Conservation (phyloP, 768 basidiomycete species). For the Coprinellus aureogranulatus region DNA sequence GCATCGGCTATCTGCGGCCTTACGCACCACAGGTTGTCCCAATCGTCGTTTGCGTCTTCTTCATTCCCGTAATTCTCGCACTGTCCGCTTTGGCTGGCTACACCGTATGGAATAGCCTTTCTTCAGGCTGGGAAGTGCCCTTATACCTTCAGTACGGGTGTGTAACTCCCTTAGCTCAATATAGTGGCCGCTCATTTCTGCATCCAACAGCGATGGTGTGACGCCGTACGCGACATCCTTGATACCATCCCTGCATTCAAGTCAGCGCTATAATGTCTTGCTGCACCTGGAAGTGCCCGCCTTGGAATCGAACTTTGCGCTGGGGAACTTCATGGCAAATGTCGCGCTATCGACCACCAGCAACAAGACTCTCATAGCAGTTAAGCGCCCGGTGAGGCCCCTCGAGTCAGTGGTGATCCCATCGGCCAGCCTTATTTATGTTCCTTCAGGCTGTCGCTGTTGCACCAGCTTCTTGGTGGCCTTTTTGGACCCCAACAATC, state of each 20-base stretch:
- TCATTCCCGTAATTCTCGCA: conserved; percentile 61
- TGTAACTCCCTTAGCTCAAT: conserved; percentile 17
- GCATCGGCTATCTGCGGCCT: conserved; percentile 37
- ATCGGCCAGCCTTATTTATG: conserved; percentile 5
- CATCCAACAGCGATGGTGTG: conserved; percentile 59
- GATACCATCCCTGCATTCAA: conserved; percentile 50
- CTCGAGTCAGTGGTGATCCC: no score
- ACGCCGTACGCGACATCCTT: conserved; percentile 60
- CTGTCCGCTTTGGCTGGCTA: conserved; percentile 68
- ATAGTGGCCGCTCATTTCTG: conserved; percentile 4
- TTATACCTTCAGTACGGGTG: conserved; percentile 82
- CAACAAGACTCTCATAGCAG: conserved; percentile 60
- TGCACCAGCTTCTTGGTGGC: conserved; percentile 38
- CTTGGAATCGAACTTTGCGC: conserved; percentile 61
- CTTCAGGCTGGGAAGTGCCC: conserved; percentile 67
- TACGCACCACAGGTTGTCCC: conserved; percentile 67
- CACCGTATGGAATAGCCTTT: conserved; percentile 70
- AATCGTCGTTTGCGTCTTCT: conserved; percentile 53
- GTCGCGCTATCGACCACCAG: conserved; percentile 55
- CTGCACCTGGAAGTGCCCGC: conserved; percentile 65
- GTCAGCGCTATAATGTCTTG: conserved; percentile 75
- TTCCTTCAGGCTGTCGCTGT: conserved; percentile 57
- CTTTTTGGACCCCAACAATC: conserved; percentile 40
- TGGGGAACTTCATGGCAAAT: conserved; percentile 84
- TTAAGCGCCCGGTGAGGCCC: conserved; percentile 62